These are phyloP conservation scores for Leersia perrieri DNA, from an alignment of 176 grass and related monocot genomes.

Conservation along the genomic window DNA sequence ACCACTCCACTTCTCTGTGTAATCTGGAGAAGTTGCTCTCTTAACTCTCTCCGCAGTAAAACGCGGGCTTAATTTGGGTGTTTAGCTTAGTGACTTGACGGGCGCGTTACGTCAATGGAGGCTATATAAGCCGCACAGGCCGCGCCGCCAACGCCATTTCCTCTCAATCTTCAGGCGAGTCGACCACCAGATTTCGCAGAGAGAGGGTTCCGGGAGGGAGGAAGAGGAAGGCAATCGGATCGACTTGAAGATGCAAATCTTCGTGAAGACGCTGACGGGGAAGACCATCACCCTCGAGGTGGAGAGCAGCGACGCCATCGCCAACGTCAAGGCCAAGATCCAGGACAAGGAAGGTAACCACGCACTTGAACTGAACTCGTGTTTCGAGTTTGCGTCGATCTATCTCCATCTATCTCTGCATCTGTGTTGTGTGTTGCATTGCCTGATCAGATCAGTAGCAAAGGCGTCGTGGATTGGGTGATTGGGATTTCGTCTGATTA, in stretches of 20 bases:
- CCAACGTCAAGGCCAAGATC: constrained; percentile 66
- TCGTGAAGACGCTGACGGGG: constrained; percentile 85
- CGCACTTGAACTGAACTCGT: no score
- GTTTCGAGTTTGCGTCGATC: not conserved
- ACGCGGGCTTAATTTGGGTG: not conserved
- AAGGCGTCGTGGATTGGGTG: no score
- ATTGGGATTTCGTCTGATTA: no score
- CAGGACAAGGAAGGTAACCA: constrained; percentile 48
- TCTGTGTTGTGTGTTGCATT: no score
- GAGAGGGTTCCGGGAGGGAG: no score
- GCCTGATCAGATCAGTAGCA: no score
- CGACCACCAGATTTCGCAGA: no score
- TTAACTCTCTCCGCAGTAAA: not conserved
- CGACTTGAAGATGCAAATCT: constrained; percentile 80
- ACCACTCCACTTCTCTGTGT: not conserved
- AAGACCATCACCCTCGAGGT: constrained; percentile 65
- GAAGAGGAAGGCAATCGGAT: not conserved
- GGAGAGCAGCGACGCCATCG: constrained; percentile 70
- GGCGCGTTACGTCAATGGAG: not conserved
- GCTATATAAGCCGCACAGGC: no score
- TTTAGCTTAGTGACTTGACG: not conserved
- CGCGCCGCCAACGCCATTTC: no score
- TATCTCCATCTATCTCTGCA: not conserved
- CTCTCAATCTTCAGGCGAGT: no score
- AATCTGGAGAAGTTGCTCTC: not conserved